Base-by-base conservation (phyloP, 129 eudicot species). In the Centaurea solstitialis region DNA sequence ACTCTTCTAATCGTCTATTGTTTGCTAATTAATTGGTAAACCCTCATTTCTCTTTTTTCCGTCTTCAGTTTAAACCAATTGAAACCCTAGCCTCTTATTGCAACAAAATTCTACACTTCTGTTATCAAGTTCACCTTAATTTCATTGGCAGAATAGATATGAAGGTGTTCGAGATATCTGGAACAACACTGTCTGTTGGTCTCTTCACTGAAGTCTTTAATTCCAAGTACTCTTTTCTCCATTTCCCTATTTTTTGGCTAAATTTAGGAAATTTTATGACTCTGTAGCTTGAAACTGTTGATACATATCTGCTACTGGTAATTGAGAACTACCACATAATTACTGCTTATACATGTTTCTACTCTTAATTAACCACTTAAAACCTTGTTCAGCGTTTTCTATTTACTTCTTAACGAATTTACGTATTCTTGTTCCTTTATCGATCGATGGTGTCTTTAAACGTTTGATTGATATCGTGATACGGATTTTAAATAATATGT, bases 161-260 rank as follows among this genome's bases (percentile, higher is more conserved):
- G 99, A 88, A 94, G 91, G 75, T 57, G 20, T 94, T 90, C 74
- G 84, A 89, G 45, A 72, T 92, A 45, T 80, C 84, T 40, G 94
- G 91, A 70, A 83, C 89, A 38, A 82, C 91, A 74, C 82, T 94
- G 17, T 76, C 90, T 9, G 87, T 92, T 68, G 89, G 92, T 47
- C 97, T 94, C 81, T 94, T 89, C 90, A 81, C 76, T 7, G 94
- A 94, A 22, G 99, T 94, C 66, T 43, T 89, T 73, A 94, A 92
- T 81, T 89, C 99, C 81, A 94, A 87, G 99, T 92, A 94, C 40
- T 69, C 72, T 50, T 40, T 53, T 79, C 39, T 47, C 23, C 53
- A 43, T 67, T 45, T 73, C 26, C 28, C 59, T 6, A n/a, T 70
- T 70, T 43, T 4, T 53, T n/a, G n/a, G n/a, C n/a, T n/a, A n/a